Base-by-base conservation (phyloP, 2,329 filamentous ascomycete genomes). In the Simplicillium sp. region DNA sequence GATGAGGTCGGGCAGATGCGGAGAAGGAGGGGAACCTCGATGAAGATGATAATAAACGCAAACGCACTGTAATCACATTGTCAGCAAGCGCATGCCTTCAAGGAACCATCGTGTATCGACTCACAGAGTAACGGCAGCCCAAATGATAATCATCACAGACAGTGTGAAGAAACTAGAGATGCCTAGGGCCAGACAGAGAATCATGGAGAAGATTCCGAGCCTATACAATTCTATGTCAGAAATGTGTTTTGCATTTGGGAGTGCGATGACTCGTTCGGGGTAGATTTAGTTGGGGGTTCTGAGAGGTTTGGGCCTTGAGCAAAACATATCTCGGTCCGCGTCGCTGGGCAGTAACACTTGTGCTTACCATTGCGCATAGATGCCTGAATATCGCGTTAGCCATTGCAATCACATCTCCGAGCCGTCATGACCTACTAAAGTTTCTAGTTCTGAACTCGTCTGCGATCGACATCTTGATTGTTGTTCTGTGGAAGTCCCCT, bases 1-100 rank as follows among this genome's bases (percentile, higher is more conserved):
- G 82, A 65, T 12, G 90, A 97, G 6, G 92, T 98, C 44, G 92
- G 92, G 70, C 92, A 98, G 68, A 98, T 96, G 65, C 92, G 86
- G 46, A 98, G 82, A 43, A 98, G 84, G 44, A 97, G 82, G 20
- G 92, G 92, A 14, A 98, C 82, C 64, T 98, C 86, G 57, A 90
- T 74, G 65, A 92, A 92, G 57, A 92, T 68, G 56, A 92, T 83
- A 52, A 89, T 54, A 53, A 88, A 78, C 12, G 80, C 74, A 38
- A 74, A 87, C 45, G 74, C 68, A 35, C 86, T 90, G 50, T 20
- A 4, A 13, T 29, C 15, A 20, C 34, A 31, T n/a, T 12, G 17
- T 41, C 35, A 25, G 34, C 17, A 8, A n/a, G 34, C 28, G 25
- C 17, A 37, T 7, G 13, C 4, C 39, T 29, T 16, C 9, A 28